A percentile compares a stretch with the other conserved stretches of the same genome.
These are phyloP conservation scores for Panicum miliaceum DNA, from an alignment of 176 grass and related monocot genomes.

Conservation along the genomic window DNA sequence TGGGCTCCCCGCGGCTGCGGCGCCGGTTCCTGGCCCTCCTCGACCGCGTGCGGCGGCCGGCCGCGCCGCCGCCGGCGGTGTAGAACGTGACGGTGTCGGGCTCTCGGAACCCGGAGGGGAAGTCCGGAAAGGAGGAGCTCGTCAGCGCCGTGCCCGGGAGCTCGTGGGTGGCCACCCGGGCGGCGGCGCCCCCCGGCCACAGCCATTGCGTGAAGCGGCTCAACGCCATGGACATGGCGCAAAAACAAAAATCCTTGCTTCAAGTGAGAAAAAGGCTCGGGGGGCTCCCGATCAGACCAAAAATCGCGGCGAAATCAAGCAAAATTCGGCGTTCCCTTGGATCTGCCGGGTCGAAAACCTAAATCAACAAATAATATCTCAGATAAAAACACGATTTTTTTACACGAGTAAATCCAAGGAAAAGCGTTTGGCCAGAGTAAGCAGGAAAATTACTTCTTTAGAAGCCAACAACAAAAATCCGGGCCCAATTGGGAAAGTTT, in stretches of 20 bases:
- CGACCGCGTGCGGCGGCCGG: constrained; percentile 19
- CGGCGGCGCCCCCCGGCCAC: constrained; percentile 40
- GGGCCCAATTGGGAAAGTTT: constrained; percentile 28
- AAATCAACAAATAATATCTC: constrained; percentile 9
- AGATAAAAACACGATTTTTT: neutral
- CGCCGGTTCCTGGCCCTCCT: constrained; percentile 46
- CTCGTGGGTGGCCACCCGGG: constrained; percentile 39
- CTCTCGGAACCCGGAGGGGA: constrained; percentile 60
- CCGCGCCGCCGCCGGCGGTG: neutral
- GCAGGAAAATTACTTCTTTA: constrained; percentile 27
- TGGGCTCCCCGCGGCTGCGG: constrained; percentile 48
- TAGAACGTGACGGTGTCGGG: constrained; percentile 49
- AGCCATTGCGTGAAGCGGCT: constrained; percentile 62
- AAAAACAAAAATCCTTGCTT: neutral
- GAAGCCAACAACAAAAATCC: constrained; percentile 22
- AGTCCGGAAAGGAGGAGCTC: constrained; percentile 51
- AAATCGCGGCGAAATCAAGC: constrained; percentile 42
- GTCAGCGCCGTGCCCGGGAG: constrained; percentile 30
- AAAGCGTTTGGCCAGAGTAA: neutral
- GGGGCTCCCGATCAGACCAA: constrained; percentile 37
- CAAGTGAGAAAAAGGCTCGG: neutral
- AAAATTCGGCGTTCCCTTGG: constrained; percentile 33
- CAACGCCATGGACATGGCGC: constrained; percentile 48
- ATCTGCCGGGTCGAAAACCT: constrained; percentile 39
- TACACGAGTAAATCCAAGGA: constrained; percentile 28